phyloP scores from a whole-genome alignment of 257 asterid genomes.

The Lithospermum erythrorhizon region DNA sequence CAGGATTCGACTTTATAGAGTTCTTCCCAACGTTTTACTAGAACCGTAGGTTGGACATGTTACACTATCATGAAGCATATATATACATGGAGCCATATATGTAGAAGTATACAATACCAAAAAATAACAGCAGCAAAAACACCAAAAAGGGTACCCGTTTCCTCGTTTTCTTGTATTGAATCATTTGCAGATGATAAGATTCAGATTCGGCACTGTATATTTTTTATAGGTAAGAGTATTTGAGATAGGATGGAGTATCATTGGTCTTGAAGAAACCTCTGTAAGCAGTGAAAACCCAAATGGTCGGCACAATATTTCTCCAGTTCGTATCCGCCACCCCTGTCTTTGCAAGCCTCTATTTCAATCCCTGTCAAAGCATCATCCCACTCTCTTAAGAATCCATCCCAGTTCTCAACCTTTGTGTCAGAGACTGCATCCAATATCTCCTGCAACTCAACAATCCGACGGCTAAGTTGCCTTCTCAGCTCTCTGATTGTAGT shows the following conservation, averaged over 20 bases:
- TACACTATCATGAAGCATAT: neutral
- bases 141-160: too few species aligned
- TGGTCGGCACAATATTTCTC: conserved; percentile 84
- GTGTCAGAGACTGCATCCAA: conserved; percentile 71
- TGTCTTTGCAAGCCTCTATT: conserved; percentile 49
- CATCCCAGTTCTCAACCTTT: conserved; percentile 62
- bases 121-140: neutral
- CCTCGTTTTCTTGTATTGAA: too few species aligned
- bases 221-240: neutral
- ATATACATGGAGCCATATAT: too few species aligned
- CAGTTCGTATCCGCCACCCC: conserved; percentile 64
- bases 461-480: conserved; percentile 71
- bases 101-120: neutral
- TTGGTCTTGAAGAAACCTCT: conserved; percentile 84
- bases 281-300: conserved; percentile 82
- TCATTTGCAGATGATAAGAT: neutral
- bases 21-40: neutral
- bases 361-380: conserved; percentile 57
- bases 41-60: neutral
- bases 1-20: neutral
- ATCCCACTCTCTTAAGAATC: conserved; percentile 74
- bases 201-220: too few species aligned
- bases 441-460: conserved; percentile 92
- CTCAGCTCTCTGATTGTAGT: conserved; percentile 78
- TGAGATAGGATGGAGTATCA: conserved; percentile 12